Evolutionary conservation across 345 rosid genomes (phyloP), one percentile per base, ranked within the genome.

Genomic region (Dimocarpus longan): DNA sequence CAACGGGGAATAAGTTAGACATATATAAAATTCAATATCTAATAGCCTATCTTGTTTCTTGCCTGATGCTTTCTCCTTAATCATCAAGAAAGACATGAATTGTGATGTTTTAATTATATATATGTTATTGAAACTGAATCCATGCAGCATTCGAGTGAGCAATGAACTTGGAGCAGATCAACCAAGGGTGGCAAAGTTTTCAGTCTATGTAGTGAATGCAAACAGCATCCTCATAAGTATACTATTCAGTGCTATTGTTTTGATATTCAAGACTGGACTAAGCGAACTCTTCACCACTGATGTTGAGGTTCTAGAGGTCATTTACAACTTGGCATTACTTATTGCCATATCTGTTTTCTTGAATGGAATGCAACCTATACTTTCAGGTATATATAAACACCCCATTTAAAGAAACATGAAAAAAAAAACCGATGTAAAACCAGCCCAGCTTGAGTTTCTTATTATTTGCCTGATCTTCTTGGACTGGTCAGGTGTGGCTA

Each of bases 141-240:
- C 37, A 32, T 76, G 78, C 88, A 95, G 97, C 50, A 86, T 96
- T 65, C 90, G 97, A 56, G 92, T 96, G 60, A 82, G 97, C 68
- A 93, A 96, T 21, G 99, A 96, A 90, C 91, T 96, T 4, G 98
- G 97, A 74, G 97, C 97, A 8, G 95, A 91, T 0, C 90, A 91
- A 76, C 92, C 97, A 43, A 76, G 78, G 63, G 92, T 90, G 0
- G 90, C 97, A 12, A 96, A 85, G 74, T 85, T 94, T 28, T 85
- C 97, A 8, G 97, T 93, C 18, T 15, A 90, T 4, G 94, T 96
- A 26, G 97, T 91, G 67, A 94, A 82, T 62, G 80, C 62, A 8
- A 91, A 91, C 6, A 88, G 93, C 80, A 59, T 92, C 66, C 62
- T 85, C 46, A 89, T 96, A 3, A 96, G 97, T 52, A 28, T 84